Conservation (phyloP, 1,284 basidiomycete species). For the Leccinum insolens region DNA sequence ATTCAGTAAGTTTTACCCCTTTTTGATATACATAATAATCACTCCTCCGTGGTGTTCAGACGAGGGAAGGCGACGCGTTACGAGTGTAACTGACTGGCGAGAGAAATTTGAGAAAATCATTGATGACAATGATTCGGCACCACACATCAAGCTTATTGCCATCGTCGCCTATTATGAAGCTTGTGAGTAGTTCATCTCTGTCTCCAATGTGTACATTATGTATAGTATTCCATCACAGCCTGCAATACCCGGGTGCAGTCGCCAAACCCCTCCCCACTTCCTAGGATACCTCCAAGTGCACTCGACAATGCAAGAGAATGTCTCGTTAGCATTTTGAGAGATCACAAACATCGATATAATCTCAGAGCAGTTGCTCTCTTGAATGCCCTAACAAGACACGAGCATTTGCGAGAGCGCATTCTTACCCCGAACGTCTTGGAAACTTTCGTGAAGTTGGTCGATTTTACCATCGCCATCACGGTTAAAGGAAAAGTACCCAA, state of each 20-base stretch:
- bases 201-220: not conserved
- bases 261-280: not conserved
- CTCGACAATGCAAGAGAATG: slow-evolving; percentile 11
- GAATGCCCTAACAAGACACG: slow-evolving; percentile 20
- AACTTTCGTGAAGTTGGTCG: slow-evolving; percentile 19
- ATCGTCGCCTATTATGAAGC: slow-evolving; percentile 26
- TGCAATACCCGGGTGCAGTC: not conserved
- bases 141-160: slow-evolving; percentile 23
- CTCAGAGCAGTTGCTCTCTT: slow-evolving; percentile 28
- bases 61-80: slow-evolving; percentile 27
- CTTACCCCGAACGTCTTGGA: slow-evolving; percentile 18
- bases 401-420: slow-evolving; percentile 15
- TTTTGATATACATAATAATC: not conserved
- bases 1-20: slow-evolving; percentile 18
- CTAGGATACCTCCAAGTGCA: not conserved
- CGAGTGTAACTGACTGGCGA: slow-evolving; percentile 15
- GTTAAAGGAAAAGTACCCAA: not conserved
- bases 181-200: slow-evolving; percentile 20
- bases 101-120: slow-evolving; percentile 16
- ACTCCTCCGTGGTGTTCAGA: slow-evolving; percentile 7
- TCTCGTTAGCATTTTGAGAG: slow-evolving; percentile 13
- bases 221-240: slow-evolving; percentile 7
- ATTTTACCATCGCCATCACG: slow-evolving; percentile 8
- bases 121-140: slow-evolving; percentile 1
- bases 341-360: slow-evolving; percentile 18